These are phyloP conservation scores for Purpureocillium takamizusanense DNA, from an alignment of 2,329 filamentous ascomycete species.

Conservation along the genomic window DNA sequence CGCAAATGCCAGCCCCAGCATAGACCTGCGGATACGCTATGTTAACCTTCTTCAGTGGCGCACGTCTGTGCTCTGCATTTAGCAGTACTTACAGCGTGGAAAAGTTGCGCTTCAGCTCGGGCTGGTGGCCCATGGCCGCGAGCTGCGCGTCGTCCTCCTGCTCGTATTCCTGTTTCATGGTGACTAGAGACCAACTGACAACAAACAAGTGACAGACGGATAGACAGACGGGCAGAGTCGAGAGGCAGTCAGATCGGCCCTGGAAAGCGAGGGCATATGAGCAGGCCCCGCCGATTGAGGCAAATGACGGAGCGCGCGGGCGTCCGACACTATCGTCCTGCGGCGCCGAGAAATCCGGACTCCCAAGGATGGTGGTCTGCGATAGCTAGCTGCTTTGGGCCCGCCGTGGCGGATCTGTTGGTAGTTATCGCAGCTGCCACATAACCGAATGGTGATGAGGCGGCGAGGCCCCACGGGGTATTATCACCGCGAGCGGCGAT, in stretches of 20 bases:
- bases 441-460: too few relatives aligned
- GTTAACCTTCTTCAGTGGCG: too few relatives aligned
- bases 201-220: too few relatives aligned
- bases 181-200: too few relatives aligned
- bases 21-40: constrained; percentile 15
- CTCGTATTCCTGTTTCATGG: constrained; percentile 9
- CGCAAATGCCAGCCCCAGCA: constrained; percentile 36
- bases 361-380: neutral
- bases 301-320: constrained; percentile 1
- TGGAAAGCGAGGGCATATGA: neutral
- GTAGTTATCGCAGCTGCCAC: too few relatives aligned
- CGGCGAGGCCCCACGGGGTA: too few relatives aligned
- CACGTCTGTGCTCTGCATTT: too few relatives aligned
- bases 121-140: constrained; percentile 14
- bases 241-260: neutral
- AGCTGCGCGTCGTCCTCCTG: constrained; percentile 15
- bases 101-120: constrained; percentile 15
- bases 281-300: neutral
- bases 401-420: too few relatives aligned
- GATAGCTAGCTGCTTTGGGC: neutral
- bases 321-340: neutral
- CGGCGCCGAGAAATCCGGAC: too few relatives aligned
- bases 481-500: too few relatives aligned
- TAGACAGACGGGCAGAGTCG: too few relatives aligned
- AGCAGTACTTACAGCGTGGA: constrained; percentile 11